Evolutionary conservation across 1,284 basidiomycete species (phyloP).

Genomic region (Apiotrichum mycotoxinovorans): DNA sequence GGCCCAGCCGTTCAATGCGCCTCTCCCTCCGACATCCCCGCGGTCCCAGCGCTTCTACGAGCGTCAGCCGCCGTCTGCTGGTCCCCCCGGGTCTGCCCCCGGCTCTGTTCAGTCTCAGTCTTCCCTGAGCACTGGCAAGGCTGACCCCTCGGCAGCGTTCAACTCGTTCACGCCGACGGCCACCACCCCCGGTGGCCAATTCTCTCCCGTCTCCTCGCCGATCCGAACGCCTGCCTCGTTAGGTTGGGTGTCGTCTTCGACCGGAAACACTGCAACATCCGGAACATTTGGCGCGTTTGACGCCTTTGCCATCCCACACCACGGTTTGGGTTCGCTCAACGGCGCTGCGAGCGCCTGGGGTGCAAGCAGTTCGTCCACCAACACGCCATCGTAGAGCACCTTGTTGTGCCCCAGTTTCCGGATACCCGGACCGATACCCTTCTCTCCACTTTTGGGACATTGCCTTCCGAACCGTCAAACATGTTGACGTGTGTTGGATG

Average conservation of each 20-base stretch:
- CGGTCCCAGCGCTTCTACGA: conserved; percentile 34
- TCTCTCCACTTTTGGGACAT: not conserved
- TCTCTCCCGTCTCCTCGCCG: conserved; percentile 40
- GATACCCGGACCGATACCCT: conserved; percentile 3
- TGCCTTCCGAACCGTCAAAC: not conserved
- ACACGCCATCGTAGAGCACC: conserved; percentile 6
- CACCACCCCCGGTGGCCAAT: conserved; percentile 16
- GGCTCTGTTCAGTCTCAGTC: conserved; percentile 1
- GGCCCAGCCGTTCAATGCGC: conserved; percentile 42
- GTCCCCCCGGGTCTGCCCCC: not conserved
- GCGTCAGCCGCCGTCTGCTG: not conserved
- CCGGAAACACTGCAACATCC: conserved; percentile 7
- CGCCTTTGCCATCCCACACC: conserved; percentile 19
- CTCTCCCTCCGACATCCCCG: conserved; percentile 34
- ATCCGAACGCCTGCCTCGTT: conserved; percentile 39
- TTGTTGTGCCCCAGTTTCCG: not conserved
- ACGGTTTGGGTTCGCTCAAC: conserved; percentile 22
- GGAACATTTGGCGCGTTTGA: conserved; percentile 17
- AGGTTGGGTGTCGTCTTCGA: conserved; percentile 32
- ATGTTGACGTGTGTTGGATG: not conserved
- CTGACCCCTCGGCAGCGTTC: conserved; percentile 8
- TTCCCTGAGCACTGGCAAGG: conserved; percentile 1
- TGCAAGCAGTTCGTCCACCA: conserved; percentile 11
- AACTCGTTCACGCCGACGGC: conserved; percentile 15
- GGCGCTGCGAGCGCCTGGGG: conserved; percentile 40